Percentiles rank a stretch among this genome's conserved stretches.
phyloP scores from a whole-genome alignment of 2,329 filamentous ascomycete species.

The Cladorrhinum sp. region DNA sequence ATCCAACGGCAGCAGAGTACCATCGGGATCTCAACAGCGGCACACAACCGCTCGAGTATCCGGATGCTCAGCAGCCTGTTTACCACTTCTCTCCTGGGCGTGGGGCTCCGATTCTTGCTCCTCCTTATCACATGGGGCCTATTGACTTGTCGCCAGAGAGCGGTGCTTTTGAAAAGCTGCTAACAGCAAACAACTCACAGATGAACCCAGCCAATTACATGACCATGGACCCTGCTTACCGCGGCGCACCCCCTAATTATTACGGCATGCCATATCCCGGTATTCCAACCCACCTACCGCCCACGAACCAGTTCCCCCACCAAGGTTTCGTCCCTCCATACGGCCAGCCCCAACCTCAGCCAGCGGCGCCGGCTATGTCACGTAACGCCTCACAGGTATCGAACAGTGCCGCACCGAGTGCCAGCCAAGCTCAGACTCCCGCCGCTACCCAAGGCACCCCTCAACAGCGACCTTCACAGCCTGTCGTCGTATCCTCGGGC shows the following conservation, averaged over 20 bases:
- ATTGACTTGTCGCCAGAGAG: constrained; percentile 66
- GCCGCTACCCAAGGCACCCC: constrained; percentile 58
- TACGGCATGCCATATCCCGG: constrained; percentile 29
- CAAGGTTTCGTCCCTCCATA: constrained; percentile 44
- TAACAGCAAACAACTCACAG: constrained; percentile 65
- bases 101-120: constrained; percentile 30
- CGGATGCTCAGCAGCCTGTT: constrained; percentile 22
- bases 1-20: constrained; percentile 27
- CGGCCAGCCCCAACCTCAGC: constrained; percentile 31
- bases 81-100: constrained; percentile 30
- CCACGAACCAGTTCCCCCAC: constrained; percentile 46
- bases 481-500: constrained; percentile 39
- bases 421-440: constrained; percentile 58
- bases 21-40: constrained; percentile 27
- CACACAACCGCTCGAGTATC: constrained; percentile 22
- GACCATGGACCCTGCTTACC: constrained; percentile 39
- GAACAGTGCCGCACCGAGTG: constrained; percentile 63
- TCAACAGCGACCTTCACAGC: constrained; percentile 59
- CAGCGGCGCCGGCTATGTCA: constrained; percentile 70
- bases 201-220: constrained; percentile 36
- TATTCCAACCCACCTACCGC: constrained; percentile 48
- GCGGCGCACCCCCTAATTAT: constrained; percentile 13
- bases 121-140: constrained; percentile 29
- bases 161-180: constrained; percentile 69
- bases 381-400: constrained; percentile 78